These are phyloP conservation scores for Sporodiniella umbellata DNA, from an alignment of 371 early-diverging fungal species.

Conservation along the genomic window DNA sequence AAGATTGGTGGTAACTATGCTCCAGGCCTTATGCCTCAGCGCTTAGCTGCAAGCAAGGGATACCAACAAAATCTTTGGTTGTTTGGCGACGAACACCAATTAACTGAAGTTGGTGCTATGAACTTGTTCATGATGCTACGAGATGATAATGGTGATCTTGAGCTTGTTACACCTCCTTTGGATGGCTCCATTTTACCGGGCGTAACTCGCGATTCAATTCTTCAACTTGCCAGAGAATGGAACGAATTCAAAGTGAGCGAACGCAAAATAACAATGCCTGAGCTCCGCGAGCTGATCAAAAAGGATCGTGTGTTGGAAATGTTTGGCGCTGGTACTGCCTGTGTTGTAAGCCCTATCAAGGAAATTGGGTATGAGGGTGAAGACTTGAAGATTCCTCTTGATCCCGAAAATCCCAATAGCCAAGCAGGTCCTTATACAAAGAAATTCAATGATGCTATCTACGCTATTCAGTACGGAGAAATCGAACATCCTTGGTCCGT, in stretches of 20 bases:
- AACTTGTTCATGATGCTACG: slow-evolving; percentile 89
- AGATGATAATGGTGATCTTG: slow-evolving; percentile 73
- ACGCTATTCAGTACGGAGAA: slow-evolving; percentile 95
- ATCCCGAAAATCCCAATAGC: slow-evolving; percentile 72
- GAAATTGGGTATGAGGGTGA: slow-evolving; percentile 69
- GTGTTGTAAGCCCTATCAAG: slow-evolving; percentile 93
- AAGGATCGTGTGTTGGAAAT: slow-evolving; percentile 72
- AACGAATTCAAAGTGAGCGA: slow-evolving; percentile 90
- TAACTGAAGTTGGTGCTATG: slow-evolving; percentile 97
- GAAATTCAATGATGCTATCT: slow-evolving; percentile 82
- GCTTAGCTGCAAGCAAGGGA: slow-evolving; percentile 80
- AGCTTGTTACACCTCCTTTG: slow-evolving; percentile 90
- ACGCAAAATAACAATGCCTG: slow-evolving; percentile 80
- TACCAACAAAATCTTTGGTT: slow-evolving; percentile 96
- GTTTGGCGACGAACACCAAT: slow-evolving; percentile 79
- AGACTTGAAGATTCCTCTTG: slow-evolving; percentile 82
- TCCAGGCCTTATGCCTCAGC: slow-evolving; percentile 76
- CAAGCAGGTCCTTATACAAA: slow-evolving; percentile 92
- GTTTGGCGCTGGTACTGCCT: slow-evolving; percentile 96
- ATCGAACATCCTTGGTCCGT: slow-evolving; percentile 73
- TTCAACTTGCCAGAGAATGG: slow-evolving; percentile 79
- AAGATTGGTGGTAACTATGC: slow-evolving; percentile 93
- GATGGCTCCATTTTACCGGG: slow-evolving; percentile 97
- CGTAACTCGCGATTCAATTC: slow-evolving; percentile 94
- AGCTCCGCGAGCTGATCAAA: slow-evolving; percentile 70